Conservation (phyloP, 1,139 yeast genomes). For the Yamadazyma membranifaciens region DNA sequence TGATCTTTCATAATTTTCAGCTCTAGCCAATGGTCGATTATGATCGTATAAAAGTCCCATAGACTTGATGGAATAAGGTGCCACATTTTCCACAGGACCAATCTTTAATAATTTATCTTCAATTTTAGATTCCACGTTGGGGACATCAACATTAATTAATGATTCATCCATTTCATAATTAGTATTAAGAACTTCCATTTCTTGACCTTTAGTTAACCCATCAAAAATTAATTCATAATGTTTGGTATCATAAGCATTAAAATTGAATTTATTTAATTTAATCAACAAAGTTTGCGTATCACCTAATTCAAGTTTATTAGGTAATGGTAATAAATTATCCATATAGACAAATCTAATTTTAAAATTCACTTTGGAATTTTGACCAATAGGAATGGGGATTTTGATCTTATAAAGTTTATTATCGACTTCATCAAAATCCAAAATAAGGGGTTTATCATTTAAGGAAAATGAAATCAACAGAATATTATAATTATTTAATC, state of each 20-base stretch:
- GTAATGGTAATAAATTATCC: conserved; percentile 56
- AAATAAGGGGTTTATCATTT: conserved; percentile 21
- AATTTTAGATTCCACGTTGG: conserved; percentile 30
- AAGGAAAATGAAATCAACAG: conserved; percentile 45
- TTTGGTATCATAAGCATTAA: conserved; percentile 61
- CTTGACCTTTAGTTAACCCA: conserved; percentile 51
- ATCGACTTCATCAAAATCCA: conserved; percentile 28
- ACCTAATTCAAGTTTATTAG: conserved; percentile 58
- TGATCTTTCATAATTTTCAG: conserved; percentile 63
- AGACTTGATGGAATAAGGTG: conserved; percentile 48
- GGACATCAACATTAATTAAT: conserved; percentile 19
- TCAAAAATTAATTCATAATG: conserved; percentile 48
- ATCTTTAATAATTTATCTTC: conserved; percentile 46
- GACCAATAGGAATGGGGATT: conserved; percentile 66
- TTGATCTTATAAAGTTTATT: conserved; percentile 41
- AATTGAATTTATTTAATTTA: conserved; percentile 55
- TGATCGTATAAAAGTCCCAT: conserved; percentile 63
- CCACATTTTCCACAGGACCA: conserved; percentile 50
- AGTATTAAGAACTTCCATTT: conserved; percentile 32
- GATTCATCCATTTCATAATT: conserved; percentile 13
- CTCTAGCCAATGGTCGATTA: conserved; percentile 64
- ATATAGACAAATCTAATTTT: conserved; percentile 54
- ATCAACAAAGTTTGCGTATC: conserved; percentile 62
- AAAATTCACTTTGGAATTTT: conserved; percentile 53
- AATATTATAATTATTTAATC: conserved; percentile 30